These are phyloP conservation scores for Cyberlindnera subsufficiens DNA, from an alignment of 805 yeast species.

Conservation along the genomic window DNA sequence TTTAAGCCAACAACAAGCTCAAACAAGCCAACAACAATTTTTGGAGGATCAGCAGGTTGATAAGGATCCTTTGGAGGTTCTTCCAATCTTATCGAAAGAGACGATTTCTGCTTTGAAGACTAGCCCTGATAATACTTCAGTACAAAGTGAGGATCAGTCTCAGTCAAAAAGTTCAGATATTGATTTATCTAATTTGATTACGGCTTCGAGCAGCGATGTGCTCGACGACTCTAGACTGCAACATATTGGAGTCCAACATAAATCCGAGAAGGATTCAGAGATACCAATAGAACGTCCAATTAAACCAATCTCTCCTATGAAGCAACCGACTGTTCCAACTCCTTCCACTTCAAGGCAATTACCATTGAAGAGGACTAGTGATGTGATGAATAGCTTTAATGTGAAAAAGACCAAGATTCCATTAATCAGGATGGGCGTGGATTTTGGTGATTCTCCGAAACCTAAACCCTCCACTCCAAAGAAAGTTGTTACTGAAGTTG, in stretches of 20 bases:
- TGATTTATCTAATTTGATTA: slow-evolving; percentile 8
- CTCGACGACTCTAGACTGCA: neutral
- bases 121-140: too few species aligned
- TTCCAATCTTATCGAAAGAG: too few species aligned
- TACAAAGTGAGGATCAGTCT: neutral
- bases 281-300: neutral
- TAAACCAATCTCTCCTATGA: neutral
- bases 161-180: slow-evolving; percentile 3
- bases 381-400: slow-evolving; percentile 16
- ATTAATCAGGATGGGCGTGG: slow-evolving; percentile 12
- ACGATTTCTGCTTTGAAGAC: too few species aligned
- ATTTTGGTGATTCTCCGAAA: too few species aligned
- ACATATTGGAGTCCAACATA: neutral
- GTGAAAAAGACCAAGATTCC: slow-evolving; percentile 23
- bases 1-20: slow-evolving; percentile 2
- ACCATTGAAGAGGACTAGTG: slow-evolving; percentile 19
- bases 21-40: neutral
- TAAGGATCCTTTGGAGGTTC: neutral
- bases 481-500: neutral
- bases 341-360: neutral
- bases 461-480: neutral
- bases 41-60: neutral
- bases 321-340: neutral
- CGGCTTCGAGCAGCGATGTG: neutral
- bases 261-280: neutral